Conservation (phyloP, 2,329 filamentous ascomycete species). For the Trichoderma koningiopsis region DNA sequence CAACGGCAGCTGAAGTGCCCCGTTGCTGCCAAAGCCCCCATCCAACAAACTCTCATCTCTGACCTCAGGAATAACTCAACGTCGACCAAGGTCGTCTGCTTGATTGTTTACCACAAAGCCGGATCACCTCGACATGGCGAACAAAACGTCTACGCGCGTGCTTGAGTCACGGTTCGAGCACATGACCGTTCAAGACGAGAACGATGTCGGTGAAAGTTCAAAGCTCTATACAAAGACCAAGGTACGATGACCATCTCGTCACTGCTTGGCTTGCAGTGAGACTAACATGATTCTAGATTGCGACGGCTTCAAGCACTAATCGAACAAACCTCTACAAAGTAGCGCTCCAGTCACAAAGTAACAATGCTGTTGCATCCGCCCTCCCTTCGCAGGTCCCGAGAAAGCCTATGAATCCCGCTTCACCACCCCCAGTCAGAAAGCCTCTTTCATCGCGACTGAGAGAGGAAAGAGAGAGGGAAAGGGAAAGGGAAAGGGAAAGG, state of each 20-base stretch:
- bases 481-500: conserved; percentile 34
- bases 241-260: conserved; percentile 50
- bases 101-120: background rate
- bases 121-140: background rate
- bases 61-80: conserved; percentile 2
- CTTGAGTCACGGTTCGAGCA: conserved; percentile 89
- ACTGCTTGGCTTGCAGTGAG: background rate
- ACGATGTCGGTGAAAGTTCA: conserved; percentile 61
- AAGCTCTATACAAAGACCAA: conserved; percentile 72
- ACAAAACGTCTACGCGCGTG: conserved; percentile 69
- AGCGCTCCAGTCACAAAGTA: conserved; percentile 76
- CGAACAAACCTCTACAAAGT: conserved; percentile 85
- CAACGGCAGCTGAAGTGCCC: conserved; percentile 8
- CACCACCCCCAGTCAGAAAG: conserved; percentile 51
- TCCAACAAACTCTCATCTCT: conserved; percentile 15
- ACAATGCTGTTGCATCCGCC: conserved; percentile 65
- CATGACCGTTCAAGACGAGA: conserved; percentile 87
- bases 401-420: conserved; percentile 47
- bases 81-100: background rate
- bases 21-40: conserved; percentile 9
- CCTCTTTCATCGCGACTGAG: conserved; percentile 44
- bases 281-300: background rate
- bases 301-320: conserved; percentile 49
- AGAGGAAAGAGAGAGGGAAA: conserved; percentile 51
- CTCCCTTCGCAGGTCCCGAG: conserved; percentile 66